Base-by-base conservation (phyloP, 176 grass and related monocot species). In the Stipa capillata region DNA sequence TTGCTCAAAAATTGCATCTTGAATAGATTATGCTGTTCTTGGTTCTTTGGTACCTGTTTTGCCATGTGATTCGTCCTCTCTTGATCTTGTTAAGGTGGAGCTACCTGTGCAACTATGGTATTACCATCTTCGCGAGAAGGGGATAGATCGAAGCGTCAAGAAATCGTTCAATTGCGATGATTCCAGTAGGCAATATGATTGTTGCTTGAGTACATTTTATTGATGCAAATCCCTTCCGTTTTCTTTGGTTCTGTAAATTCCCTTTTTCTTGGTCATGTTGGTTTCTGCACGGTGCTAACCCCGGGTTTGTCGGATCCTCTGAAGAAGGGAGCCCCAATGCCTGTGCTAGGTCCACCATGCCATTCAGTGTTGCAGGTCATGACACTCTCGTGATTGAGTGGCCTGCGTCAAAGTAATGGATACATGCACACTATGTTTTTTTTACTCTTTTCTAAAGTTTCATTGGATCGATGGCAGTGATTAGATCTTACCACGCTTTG, bases 281-380 rank as follows among this genome's bases (percentile, higher is more conserved):
- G n/a, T n/a, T n/a, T 53, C 17, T 77, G 81, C 81, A 84, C 75
- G 81, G 75, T 78, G 80, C 86, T 66, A 73, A 92, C 83, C 86
- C 79, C 86, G 90, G 83, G 86, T 74, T 70, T 78, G 54, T 83
- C 82, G 53, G 86, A 88, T 55, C 18, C 18, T 35, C 31, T 86
- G 86, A 92, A 43, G 83, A 79, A 75, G 69, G 82, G 86, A 83
- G 90, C 86, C 90, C 86, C 90, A 92, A 72, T 86, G 79, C 74
- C 69, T 68, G 86, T 88, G 86, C 86, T 4, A 88, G 54, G 86
- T 83, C 27, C 51, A 83, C 34, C 57, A 0, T 11, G 64, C 90
- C 83, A 82, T 92, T 80, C 79, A 77, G 86, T 88, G 90, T 92
- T 92, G 86, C 90, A 88, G 85, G 15, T 58, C 59, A 58, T 79